Percentiles rank a stretch among this genome's conserved stretches.
phyloP scores from a whole-genome alignment of 768 basidiomycete genomes.

The Chiua virens region DNA sequence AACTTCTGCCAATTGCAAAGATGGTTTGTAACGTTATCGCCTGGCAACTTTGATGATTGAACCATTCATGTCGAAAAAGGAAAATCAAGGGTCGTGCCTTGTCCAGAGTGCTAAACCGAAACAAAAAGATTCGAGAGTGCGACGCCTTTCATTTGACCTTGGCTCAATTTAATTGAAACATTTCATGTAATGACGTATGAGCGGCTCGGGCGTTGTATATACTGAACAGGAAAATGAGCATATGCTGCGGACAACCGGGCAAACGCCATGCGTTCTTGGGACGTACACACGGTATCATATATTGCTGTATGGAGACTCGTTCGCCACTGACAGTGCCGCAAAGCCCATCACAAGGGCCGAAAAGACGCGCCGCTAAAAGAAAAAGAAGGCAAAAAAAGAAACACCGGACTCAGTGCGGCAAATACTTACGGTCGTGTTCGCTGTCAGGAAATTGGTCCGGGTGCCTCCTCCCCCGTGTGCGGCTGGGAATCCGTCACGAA shows the following conservation, averaged over 20 bases:
- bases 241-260: constrained; percentile 9
- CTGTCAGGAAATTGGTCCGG: constrained; percentile 8
- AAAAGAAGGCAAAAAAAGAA: neutral
- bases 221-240: neutral
- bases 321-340: constrained; percentile 9
- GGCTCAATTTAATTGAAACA: constrained; percentile 8
- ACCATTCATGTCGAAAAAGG: constrained; percentile 4
- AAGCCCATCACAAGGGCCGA: constrained; percentile 6
- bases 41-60: constrained; percentile 12
- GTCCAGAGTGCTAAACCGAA: neutral
- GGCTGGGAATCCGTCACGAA: constrained; percentile 9
- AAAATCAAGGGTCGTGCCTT: constrained; percentile 8
- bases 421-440: constrained; percentile 1
- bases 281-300: constrained; percentile 1
- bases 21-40: constrained; percentile 23
- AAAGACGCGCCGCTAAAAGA: constrained; percentile 7
- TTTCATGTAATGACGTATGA: neutral
- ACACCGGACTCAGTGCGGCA: constrained; percentile 4
- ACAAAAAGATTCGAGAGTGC: neutral
- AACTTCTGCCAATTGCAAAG: constrained; percentile 18
- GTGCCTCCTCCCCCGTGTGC: constrained; percentile 1
- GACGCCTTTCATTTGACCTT: no score
- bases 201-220: neutral
- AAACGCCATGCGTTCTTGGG: neutral
- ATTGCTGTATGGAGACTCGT: constrained; percentile 3